Evolutionary conservation across 441 rosid species (phyloP).

Genomic region (Adansonia madagascariensis): DNA sequence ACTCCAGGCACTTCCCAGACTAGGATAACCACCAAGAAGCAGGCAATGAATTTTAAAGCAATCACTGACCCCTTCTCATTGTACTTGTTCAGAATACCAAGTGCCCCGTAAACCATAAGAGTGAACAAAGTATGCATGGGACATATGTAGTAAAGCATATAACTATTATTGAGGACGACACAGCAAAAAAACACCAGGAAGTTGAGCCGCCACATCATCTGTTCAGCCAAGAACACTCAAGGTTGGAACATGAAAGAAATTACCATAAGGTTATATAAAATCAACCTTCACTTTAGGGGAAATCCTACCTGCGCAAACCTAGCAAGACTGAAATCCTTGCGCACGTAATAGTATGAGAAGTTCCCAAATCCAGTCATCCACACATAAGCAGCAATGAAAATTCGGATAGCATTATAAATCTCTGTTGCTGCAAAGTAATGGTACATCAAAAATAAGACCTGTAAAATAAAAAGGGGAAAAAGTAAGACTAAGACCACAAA

Average conservation of each 20-base stretch:
- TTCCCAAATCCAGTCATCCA: conserved; percentile 94
- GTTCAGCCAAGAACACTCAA: conserved; percentile 33
- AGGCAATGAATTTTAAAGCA: conserved; percentile 52
- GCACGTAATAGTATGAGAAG: conserved; percentile 75
- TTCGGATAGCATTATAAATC: conserved; percentile 74
- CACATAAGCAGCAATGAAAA: conserved; percentile 81
- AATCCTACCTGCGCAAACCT: conserved; percentile 75
- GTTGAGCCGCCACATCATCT: conserved; percentile 92
- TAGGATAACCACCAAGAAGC: conserved; percentile 66
- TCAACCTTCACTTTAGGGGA: conserved; percentile 10
- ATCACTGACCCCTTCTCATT: conserved; percentile 71
- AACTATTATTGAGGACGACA: conserved; percentile 68
- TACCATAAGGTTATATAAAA: conserved; percentile 22
- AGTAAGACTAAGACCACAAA: conserved; percentile 22
- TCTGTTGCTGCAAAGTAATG: conserved; percentile 83
- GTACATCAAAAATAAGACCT: conserved; percentile 84
- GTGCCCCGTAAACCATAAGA: conserved; percentile 81
- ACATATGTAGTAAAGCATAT: conserved; percentile 76
- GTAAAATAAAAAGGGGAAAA: conserved; percentile 27
- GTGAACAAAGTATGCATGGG: conserved; percentile 89
- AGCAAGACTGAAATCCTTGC: conserved; percentile 78
- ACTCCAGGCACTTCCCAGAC: conserved; percentile 81
- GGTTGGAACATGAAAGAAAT: conserved; percentile 32
- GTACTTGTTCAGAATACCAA: conserved; percentile 71
- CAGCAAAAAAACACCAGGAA: conserved; percentile 70